Evolutionary conservation across 805 yeast genomes (phyloP).

Genomic region (Candida dajiaensis): DNA sequence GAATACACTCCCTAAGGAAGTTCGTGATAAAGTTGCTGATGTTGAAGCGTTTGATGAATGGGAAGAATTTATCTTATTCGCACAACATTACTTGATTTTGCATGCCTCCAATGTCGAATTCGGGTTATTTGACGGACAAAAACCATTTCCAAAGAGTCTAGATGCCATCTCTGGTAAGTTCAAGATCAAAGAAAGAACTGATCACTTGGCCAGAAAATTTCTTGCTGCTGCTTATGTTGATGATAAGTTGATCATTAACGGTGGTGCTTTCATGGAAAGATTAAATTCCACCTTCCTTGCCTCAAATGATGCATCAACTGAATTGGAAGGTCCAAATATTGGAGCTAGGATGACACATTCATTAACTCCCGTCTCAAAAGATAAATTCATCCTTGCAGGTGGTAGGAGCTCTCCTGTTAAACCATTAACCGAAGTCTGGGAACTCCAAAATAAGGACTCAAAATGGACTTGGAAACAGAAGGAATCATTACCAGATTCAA

Average conservation of each 20-base stretch:
- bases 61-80: conserved; percentile 72
- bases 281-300: conserved; percentile 14
- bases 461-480: conserved; percentile 35
- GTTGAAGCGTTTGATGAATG: conserved; percentile 77
- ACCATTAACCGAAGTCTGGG: conserved; percentile 40
- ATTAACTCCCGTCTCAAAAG: conserved; percentile 28
- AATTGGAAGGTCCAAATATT: conserved; percentile 10
- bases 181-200: conserved; percentile 3
- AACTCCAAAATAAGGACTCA: conserved; percentile 12
- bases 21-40: conserved; percentile 35
- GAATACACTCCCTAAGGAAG: conserved; percentile 37
- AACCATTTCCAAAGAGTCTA: background rate
- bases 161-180: background rate
- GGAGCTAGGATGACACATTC: conserved; percentile 57
- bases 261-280: conserved; percentile 30
- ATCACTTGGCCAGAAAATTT: conserved; percentile 12
- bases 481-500: conserved; percentile 34
- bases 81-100: conserved; percentile 66
- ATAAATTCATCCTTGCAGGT: conserved; percentile 43
- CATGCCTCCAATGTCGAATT: conserved; percentile 47
- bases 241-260: conserved; percentile 24
- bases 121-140: background rate
- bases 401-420: conserved; percentile 62
- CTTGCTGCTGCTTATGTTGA: conserved; percentile 5
- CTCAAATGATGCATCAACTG: conserved; percentile 6